Base-by-base conservation (phyloP, 345 rosid species). In the Hirschfeldia incana region DNA sequence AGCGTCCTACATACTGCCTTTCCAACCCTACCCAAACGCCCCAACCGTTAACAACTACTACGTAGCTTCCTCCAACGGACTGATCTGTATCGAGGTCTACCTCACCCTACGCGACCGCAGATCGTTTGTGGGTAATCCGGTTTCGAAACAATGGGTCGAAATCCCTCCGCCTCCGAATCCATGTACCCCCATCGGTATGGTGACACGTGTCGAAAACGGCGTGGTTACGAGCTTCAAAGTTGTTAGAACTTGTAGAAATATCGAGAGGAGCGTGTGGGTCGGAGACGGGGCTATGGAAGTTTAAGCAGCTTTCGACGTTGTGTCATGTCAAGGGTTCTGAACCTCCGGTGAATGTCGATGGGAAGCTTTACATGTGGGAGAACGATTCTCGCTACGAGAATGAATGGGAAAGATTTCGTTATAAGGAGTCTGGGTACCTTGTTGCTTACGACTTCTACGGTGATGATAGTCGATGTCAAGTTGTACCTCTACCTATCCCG, bases 71-170 rank as follows among this genome's bases (percentile, higher is more conserved):
- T 70, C 65, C 3, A 33, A 57, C 8, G 74, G 74, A 21, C 21
- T 70, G 53, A 11, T 70, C 26, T 70, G 32, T 11, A 57, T 70
- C 12, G 11, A 55, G 1, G 26, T 12, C 21, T 11, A 6, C 2
- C 11, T 46, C n/a, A 5, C 2, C 28, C 21, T 1, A 0, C 0
- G 36, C 0, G 6, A 2, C 2, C 0, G 2, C 8, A 70, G 12
- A 34, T 70, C 65, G 5, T 70, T 70, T 2, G 74, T 70, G 1
- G 76, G 76, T 28, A 72, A 72, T 60, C 76, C 67, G 2, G 39
- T 61, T 60, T 60, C 30, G 10, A 36, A 59, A 28, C 58, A 72
- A 8, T 72, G 76, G 67, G 76, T 37, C 13, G 28, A 37, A n/a
- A 72, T 72, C 67, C 39, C 75, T 72, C 28, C 6, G 3, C 8